These are phyloP conservation scores for Blastomyces emzantsi DNA, from an alignment of 2,329 filamentous ascomycete species.

Conservation along the genomic window DNA sequence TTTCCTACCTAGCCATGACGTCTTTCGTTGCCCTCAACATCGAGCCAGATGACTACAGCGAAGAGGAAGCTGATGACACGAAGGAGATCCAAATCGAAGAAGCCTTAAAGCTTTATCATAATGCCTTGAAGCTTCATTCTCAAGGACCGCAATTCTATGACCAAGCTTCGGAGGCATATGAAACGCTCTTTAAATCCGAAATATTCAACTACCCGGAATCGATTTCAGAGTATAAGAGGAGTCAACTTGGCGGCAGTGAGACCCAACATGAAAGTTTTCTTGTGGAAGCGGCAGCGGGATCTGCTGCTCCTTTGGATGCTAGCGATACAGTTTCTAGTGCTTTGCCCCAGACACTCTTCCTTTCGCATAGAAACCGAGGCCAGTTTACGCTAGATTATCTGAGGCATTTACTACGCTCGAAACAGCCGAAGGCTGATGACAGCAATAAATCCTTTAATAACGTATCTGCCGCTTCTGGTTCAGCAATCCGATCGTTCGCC, in stretches of 20 bases:
- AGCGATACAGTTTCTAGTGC: conserved; percentile 70
- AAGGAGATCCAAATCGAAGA: conserved; percentile 97
- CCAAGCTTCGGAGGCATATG: conserved; percentile 72
- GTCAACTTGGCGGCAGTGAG: conserved; percentile 38
- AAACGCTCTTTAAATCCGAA: conserved; percentile 76
- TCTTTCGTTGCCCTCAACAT: conserved; percentile 85
- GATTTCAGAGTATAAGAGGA: conserved; percentile 70
- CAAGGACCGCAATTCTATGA: conserved; percentile 69
- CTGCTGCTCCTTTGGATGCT: conserved; percentile 47
- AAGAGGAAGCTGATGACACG: conserved; percentile 89
- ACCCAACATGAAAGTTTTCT: conserved; percentile 40
- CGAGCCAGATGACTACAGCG: conserved; percentile 80
- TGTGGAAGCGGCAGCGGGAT: conserved; percentile 21
- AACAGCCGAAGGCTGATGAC: conserved; percentile 10
- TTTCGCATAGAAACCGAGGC: conserved; percentile 92
- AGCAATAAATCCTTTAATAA: conserved; percentile 18
- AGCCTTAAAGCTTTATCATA: conserved; percentile 88
- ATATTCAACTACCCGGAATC: conserved; percentile 91
- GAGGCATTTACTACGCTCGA: conserved; percentile 40
- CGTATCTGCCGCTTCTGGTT: conserved; percentile 30
- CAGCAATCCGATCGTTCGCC: conserved; percentile 47
- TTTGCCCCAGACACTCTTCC: conserved; percentile 78
- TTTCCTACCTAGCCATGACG: conserved; percentile 31
- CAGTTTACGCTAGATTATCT: conserved; percentile 78
- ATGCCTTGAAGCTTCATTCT: conserved; percentile 80